phyloP scores from a whole-genome alignment of 2,329 filamentous ascomycete species.

The Ampelomyces quisqualis region DNA sequence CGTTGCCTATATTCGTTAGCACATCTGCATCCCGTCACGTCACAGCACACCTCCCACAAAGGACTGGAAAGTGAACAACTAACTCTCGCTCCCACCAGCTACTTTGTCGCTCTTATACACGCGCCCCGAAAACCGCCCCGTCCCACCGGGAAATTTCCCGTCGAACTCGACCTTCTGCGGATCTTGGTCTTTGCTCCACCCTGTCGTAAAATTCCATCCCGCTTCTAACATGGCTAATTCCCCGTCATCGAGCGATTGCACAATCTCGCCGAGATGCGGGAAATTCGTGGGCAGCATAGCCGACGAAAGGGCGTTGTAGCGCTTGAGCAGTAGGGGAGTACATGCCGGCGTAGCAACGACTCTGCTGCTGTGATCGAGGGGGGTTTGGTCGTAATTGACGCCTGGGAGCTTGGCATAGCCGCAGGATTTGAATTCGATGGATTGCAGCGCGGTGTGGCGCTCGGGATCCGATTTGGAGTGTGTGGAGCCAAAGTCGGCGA shows the following conservation, averaged over 20 bases:
- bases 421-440: slow-evolving; percentile 60
- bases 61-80: too few relatives aligned
- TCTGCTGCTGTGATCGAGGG: slow-evolving; percentile 27
- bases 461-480: slow-evolving; percentile 34
- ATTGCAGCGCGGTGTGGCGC: slow-evolving; percentile 39
- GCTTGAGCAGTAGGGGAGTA: slow-evolving; percentile 32
- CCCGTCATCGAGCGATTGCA: slow-evolving; percentile 39
- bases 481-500: slow-evolving; percentile 45
- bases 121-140: slow-evolving; percentile 44
- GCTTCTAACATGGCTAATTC: slow-evolving; percentile 39
- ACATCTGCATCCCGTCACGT: too few relatives aligned
- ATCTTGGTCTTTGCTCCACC: slow-evolving; percentile 39
- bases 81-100: too few relatives aligned
- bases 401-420: slow-evolving; percentile 56
- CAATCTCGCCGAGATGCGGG: slow-evolving; percentile 42
- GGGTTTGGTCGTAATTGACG: slow-evolving; percentile 36
- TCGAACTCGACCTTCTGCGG: slow-evolving; percentile 46
- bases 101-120: slow-evolving; percentile 23
- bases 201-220: slow-evolving; percentile 35
- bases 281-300: slow-evolving; percentile 45
- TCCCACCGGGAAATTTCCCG: slow-evolving; percentile 44
- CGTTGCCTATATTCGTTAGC: too few relatives aligned
- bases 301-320: slow-evolving; percentile 30
- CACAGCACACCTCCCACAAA: too few relatives aligned
- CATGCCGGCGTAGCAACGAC: slow-evolving; percentile 10